Evolutionary conservation across 768 basidiomycete genomes (phyloP), one percentile per base, ranked within the genome.

Genomic region (Lentinula boryana): DNA sequence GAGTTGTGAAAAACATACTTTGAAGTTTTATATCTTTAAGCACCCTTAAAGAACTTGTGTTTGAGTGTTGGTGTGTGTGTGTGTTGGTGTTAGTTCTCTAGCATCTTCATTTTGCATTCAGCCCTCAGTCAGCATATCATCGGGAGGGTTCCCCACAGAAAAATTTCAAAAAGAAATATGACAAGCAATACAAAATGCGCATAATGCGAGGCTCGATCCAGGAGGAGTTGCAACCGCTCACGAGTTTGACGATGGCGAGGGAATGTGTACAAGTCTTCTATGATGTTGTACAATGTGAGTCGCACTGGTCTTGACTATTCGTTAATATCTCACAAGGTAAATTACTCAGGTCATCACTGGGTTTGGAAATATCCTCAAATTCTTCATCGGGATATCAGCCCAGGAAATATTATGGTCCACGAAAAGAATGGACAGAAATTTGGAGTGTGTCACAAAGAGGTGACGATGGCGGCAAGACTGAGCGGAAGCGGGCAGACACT

Each of bases 331-430:
- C 6, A 4, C 35, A 36, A 36, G 5, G 35, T 5, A 36, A 5
- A 5, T 10, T 36, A 5, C 15, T 36, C 49, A 50, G 53, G 32
- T 36, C 53, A 55, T 36, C 13, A 40, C 15, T 55, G 53, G 53
- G 9, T 55, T 5, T n/a, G 9, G 16, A 40, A 55, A 18, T 40
- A 55, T 40, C 53, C 53, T 8, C 32, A n/a, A 13, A 31, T 55
- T 9, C 53, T 55, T 35, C 53, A 55, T 55, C 53, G 53, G 5
- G 33, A 55, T 32, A 35, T 55, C 53, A 55, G 53, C 18, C 53
- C 3, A 23, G 53, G n/a, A 32, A 55, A 55, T 18, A 55, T 55
- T 3, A 55, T 55, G 53, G 15, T 55, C n/a, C 27, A 27, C 4
- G 9, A 15, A 15, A 36, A n/a, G 5, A 27, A 36, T 16, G 31